phyloP scores from a whole-genome alignment of 257 asterid genomes.

The Solanum dulcamara region DNA sequence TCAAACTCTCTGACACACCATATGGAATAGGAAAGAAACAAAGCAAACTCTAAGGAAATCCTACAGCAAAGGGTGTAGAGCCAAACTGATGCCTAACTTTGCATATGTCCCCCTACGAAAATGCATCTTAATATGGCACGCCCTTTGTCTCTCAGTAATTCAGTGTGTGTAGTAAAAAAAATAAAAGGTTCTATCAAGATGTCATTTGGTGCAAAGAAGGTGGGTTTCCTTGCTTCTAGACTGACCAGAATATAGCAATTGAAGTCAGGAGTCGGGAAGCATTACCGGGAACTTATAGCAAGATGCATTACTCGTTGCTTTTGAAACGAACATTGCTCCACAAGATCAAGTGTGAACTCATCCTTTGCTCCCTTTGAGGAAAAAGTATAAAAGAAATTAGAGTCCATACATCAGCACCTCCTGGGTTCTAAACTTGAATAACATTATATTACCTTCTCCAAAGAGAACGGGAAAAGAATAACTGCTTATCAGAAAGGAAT shows the following conservation, averaged over 20 bases:
- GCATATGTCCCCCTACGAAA: not conserved
- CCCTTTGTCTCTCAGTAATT: not conserved
- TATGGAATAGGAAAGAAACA: not conserved
- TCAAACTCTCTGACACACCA: not conserved
- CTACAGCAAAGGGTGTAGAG: not conserved
- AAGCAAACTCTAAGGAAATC: not conserved
- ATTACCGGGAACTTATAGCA: constrained; percentile 76
- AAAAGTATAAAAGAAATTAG: not conserved
- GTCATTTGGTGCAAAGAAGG: not conserved
- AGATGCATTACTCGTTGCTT: constrained; percentile 81
- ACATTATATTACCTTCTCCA: not conserved
- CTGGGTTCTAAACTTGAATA: not conserved
- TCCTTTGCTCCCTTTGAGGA: constrained; percentile 75
- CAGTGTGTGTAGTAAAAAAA: not conserved
- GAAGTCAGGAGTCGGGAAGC: not conserved
- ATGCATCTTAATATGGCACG: not conserved
- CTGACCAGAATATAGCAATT: not conserved
- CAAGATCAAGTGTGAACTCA: constrained; percentile 93
- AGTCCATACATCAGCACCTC: not conserved
- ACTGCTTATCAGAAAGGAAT: not conserved
- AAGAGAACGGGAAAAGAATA: not conserved
- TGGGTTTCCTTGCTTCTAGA: not conserved
- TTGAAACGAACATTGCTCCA: constrained; percentile 78
- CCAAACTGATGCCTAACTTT: not conserved
- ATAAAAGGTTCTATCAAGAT: not conserved